Conservation (phyloP, 352 stramenopile genomes). For the Discostella stelligera region DNA sequence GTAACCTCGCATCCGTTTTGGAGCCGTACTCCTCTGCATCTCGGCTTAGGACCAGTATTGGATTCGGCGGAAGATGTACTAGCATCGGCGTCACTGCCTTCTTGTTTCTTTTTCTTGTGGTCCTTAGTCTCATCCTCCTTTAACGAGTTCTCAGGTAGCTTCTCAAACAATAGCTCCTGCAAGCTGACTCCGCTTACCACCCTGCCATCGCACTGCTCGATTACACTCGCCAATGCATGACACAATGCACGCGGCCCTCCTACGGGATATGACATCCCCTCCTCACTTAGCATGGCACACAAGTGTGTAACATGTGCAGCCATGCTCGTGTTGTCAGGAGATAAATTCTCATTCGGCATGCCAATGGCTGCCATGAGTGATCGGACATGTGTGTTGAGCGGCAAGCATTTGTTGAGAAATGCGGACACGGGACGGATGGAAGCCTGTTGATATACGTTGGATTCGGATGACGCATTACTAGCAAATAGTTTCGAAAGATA, state of each 20-base stretch:
- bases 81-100: slow-evolving; percentile 9
- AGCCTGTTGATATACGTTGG: slow-evolving; percentile 56
- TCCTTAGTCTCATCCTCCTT: slow-evolving; percentile 23
- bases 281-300: slow-evolving; percentile 56
- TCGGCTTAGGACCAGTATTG: slow-evolving; percentile 35
- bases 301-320: slow-evolving; percentile 74
- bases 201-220: slow-evolving; percentile 73
- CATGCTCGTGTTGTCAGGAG: slow-evolving; percentile 76
- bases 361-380: slow-evolving; percentile 78
- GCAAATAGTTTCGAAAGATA: slow-evolving; percentile 74
- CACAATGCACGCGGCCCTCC: slow-evolving; percentile 74
- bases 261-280: slow-evolving; percentile 80
- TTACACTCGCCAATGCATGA: slow-evolving; percentile 67
- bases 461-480: slow-evolving; percentile 24
- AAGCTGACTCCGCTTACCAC: slow-evolving; percentile 58
- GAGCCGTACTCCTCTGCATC: slow-evolving; percentile 67
- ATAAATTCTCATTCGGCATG: slow-evolving; percentile 76
- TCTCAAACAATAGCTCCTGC: slow-evolving; percentile 73
- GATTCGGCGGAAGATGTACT: not conserved
- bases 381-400: slow-evolving; percentile 68
- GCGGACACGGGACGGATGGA: slow-evolving; percentile 58
- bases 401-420: slow-evolving; percentile 77
- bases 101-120: slow-evolving; percentile 14
- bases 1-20: slow-evolving; percentile 60
- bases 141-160: slow-evolving; percentile 11